Base-by-base conservation (phyloP, 2,329 filamentous ascomycete species). In the Cordyceps tenuipes region DNA sequence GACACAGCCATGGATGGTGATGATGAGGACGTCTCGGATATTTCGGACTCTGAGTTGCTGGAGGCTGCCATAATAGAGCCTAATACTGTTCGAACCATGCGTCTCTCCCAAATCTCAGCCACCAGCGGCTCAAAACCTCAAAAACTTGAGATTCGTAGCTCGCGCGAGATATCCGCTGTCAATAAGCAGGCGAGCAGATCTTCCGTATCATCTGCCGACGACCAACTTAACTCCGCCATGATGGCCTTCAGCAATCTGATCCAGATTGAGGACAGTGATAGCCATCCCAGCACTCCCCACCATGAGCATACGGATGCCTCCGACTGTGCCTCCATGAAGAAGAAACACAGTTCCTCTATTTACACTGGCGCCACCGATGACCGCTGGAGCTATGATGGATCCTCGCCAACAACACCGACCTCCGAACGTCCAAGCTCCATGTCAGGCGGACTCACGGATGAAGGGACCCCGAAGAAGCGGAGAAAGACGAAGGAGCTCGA, bases 301-400 rank as follows among this genome's bases (percentile, higher is more conserved):
- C 62, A 65, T 34, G 66, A 69, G 41, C 66, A 66, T 6, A 62
- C 64, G 0, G 68, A 72, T 50, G 66, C 62, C 51, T 70, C 70
- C 3, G 68, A 71, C 49, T 67, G 69, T 12, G 59, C 66, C 10
- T 66, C 65, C 3, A 31, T 52, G n/a, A 63, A 61, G 59, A 70
- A 68, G 62, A 74, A 73, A 61, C 72, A 73, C 63, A 70, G 69
- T 8, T 74, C 72, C 17, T 75, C 73, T 5, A 67, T 74, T 36
- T 75, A 70, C 57, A 75, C 72, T 13, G 71, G 73, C n/a, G 67
- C 64, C 7, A 74, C 68, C 1, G 73, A 74, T 31, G 71, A 73
- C 43, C 68, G 68, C 48, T 75, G 69, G 68, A 75, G 73, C 63
- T 65, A 71, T 21, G 71, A 74, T 43, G 69, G 71, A 29, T 73